phyloP scores from a whole-genome alignment of 2,329 filamentous ascomycete species.

The Fusarium tuaranense region DNA sequence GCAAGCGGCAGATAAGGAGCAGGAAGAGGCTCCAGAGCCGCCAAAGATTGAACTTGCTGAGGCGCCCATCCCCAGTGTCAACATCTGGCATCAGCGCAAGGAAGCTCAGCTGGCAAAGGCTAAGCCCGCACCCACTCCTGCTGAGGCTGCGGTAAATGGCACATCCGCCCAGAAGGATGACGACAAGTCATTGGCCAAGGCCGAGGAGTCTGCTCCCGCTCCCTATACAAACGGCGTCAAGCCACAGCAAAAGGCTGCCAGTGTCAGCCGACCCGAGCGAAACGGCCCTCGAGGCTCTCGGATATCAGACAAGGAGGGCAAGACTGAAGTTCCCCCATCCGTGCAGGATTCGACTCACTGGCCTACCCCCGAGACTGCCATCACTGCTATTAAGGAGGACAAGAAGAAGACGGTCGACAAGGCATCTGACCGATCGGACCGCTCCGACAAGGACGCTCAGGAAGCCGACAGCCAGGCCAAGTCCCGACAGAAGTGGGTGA shows the following conservation, averaged over 20 bases:
- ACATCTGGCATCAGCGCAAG: conserved; percentile 86
- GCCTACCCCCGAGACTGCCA: conserved; percentile 88
- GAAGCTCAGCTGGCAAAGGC: conserved; percentile 71
- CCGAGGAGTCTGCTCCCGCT: conserved; percentile 39
- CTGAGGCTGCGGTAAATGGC: conserved; percentile 54
- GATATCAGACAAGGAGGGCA: conserved; percentile 56
- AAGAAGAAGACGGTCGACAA: conserved; percentile 79
- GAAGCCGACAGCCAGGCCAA: conserved; percentile 60
- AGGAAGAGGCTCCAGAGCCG: conserved; percentile 55
- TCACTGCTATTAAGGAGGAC: conserved; percentile 73
- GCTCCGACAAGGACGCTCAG: conserved; percentile 73
- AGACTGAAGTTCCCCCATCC: conserved; percentile 64
- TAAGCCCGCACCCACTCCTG: conserved; percentile 49
- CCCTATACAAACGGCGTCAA: conserved; percentile 54
- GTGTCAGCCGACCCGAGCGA: conserved; percentile 53
- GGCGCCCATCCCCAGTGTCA: conserved; percentile 85
- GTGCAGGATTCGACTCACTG: conserved; percentile 84
- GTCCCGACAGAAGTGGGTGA: conserved; percentile 80
- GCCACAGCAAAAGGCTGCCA: conserved; percentile 56
- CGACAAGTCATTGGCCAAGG: conserved; percentile 54
- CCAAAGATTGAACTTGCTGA: conserved; percentile 78
- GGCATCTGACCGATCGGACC: conserved; percentile 67
- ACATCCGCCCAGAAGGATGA: conserved; percentile 51
- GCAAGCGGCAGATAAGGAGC: conserved; percentile 69
- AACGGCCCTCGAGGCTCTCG: conserved; percentile 63